Evolutionary conservation across 2,329 filamentous ascomycete species (phyloP).

Genomic region (Diplodia intermedia): DNA sequence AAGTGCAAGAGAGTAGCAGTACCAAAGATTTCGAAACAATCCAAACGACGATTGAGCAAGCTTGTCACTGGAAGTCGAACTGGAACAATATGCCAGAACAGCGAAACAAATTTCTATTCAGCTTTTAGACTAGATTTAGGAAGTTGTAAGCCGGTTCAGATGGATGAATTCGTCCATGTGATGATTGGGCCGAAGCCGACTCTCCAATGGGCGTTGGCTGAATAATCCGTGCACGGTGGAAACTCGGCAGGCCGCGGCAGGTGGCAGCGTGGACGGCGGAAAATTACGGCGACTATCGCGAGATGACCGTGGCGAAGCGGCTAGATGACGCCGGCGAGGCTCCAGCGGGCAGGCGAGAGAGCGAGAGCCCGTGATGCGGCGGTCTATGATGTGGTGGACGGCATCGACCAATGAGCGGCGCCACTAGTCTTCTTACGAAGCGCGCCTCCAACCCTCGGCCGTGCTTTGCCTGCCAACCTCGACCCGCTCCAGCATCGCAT

Average conservation of each 20-base stretch:
- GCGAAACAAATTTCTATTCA: too few species aligned
- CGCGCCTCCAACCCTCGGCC: conserved; percentile 22
- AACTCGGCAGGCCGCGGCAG: not conserved
- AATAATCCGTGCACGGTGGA: conserved; percentile 8
- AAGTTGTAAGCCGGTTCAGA: not conserved
- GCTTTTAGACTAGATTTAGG: too few species aligned
- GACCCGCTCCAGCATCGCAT: conserved; percentile 27
- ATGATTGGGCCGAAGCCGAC: not conserved
- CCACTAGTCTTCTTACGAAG: conserved; percentile 34
- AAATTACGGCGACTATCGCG: not conserved
- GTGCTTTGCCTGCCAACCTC: conserved; percentile 28
- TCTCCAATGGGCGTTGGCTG: conserved; percentile 24
- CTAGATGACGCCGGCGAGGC: not conserved
- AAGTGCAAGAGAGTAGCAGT: too few species aligned
- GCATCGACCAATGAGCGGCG: conserved; percentile 38
- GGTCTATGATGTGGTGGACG: conserved; percentile 32
- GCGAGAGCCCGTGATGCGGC: conserved; percentile 7
- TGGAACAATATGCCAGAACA: too few species aligned
- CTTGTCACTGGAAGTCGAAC: too few species aligned
- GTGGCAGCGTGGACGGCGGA: not conserved
- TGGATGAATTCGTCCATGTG: not conserved
- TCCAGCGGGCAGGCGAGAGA: not conserved
- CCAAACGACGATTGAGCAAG: too few species aligned
- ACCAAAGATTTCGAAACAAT: too few species aligned
- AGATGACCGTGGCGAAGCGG: not conserved